These are phyloP conservation scores for Aspergillus saccharolyticus DNA, from an alignment of 495 filamentous ascomycete genomes.

Conservation along the genomic window DNA sequence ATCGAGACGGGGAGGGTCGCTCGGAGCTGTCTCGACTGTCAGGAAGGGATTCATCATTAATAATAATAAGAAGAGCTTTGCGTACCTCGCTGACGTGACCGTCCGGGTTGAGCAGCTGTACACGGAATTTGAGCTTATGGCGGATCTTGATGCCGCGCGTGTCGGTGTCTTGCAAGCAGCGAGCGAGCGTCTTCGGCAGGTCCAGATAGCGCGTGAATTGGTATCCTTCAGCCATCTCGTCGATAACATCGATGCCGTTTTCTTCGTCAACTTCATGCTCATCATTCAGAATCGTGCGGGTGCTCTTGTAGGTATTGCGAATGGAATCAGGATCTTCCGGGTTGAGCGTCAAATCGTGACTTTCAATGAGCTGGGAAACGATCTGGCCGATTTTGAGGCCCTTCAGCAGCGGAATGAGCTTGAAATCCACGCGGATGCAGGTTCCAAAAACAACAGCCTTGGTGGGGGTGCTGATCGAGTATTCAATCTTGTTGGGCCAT, in stretches of 20 bases:
- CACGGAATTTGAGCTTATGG: slow-evolving; percentile 80
- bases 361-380: slow-evolving; percentile 68
- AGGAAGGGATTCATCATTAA: slow-evolving; percentile 2
- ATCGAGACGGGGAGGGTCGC: slow-evolving; percentile 81
- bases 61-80: not conserved
- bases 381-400: slow-evolving; percentile 77
- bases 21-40: slow-evolving; percentile 52
- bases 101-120: slow-evolving; percentile 89
- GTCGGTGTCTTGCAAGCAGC: slow-evolving; percentile 83
- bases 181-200: slow-evolving; percentile 69
- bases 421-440: slow-evolving; percentile 69
- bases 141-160: slow-evolving; percentile 76
- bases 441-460: slow-evolving; percentile 92
- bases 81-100: slow-evolving; percentile 83
- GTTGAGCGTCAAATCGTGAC: slow-evolving; percentile 60
- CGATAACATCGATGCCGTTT: slow-evolving; percentile 61
- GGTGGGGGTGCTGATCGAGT: slow-evolving; percentile 80
- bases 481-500: slow-evolving; percentile 93
- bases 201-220: slow-evolving; percentile 61
- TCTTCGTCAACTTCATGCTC: slow-evolving; percentile 54
- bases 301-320: slow-evolving; percentile 54
- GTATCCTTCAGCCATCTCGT: slow-evolving; percentile 75
- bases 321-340: slow-evolving; percentile 46
- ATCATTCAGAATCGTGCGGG: slow-evolving; percentile 59
- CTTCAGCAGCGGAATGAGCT: slow-evolving; percentile 78